A percentile compares a stretch with the other conserved stretches of the same genome.
Evolutionary conservation across 768 basidiomycete species (phyloP).

Genomic region (Mycena latifolia): DNA sequence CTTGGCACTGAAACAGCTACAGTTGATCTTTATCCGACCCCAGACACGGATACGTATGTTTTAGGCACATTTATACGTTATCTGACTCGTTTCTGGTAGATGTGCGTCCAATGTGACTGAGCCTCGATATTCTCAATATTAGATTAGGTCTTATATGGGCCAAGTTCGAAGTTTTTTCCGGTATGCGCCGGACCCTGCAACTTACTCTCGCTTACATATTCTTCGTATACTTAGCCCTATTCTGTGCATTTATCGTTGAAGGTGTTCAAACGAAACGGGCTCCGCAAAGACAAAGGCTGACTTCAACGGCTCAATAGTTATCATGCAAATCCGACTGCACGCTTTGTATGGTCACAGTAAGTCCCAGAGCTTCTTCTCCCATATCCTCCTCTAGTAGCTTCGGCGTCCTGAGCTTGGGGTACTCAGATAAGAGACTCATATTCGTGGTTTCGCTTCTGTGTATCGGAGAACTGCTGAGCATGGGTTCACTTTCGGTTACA

Average conservation of each 20-base stretch:
- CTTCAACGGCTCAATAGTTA: conserved; percentile 18
- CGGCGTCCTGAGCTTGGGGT: too few relatives aligned
- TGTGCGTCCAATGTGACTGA: conserved; percentile 5
- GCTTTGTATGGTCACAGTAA: conserved; percentile 32
- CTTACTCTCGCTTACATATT: neutral
- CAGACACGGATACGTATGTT: conserved; percentile 29
- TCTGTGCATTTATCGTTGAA: conserved; percentile 36
- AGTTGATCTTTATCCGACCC: conserved; percentile 33
- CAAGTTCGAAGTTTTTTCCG: conserved; percentile 33
- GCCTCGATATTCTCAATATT: neutral
- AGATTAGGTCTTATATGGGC: conserved; percentile 31
- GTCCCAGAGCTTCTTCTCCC: neutral
- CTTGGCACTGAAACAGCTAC: neutral
- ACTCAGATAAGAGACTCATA: conserved; percentile 29
- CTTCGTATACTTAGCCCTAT: conserved; percentile 21
- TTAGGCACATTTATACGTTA: neutral
- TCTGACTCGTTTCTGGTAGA: neutral
- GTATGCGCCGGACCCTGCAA: neutral
- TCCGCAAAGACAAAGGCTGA: too few relatives aligned
- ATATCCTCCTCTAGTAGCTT: too few relatives aligned
- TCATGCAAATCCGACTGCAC: conserved; percentile 36
- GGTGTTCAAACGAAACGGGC: conserved; percentile 4
- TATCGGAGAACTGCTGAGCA: conserved; percentile 35
- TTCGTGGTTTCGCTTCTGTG: conserved; percentile 33
- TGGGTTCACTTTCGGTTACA: conserved; percentile 28